phyloP scores from a whole-genome alignment of 2,329 filamentous ascomycete genomes.

The Fusarium nanum region DNA sequence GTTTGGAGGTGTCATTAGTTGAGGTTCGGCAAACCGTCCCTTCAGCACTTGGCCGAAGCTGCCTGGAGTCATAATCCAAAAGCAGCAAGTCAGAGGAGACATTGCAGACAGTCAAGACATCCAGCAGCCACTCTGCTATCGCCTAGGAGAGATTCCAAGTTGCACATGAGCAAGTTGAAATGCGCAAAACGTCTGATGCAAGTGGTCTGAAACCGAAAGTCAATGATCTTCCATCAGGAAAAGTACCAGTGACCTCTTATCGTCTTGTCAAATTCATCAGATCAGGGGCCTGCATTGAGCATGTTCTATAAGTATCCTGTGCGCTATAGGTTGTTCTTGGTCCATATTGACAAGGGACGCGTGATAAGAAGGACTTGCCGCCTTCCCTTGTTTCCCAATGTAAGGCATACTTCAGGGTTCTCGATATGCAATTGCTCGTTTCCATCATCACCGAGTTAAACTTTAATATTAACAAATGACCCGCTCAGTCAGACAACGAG shows the following conservation, averaged over 20 bases:
- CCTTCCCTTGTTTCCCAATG: not conserved
- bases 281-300: not conserved
- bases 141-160: not conserved
- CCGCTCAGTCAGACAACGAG: not conserved
- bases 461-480: not conserved
- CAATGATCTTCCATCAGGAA: not conserved
- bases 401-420: not conserved
- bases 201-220: not conserved
- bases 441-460: not conserved
- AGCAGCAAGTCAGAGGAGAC: not conserved
- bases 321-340: not conserved
- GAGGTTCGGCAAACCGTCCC: slow-evolving; percentile 8
- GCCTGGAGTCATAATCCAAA: not conserved
- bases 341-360: not conserved
- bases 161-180: not conserved
- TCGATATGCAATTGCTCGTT: not conserved
- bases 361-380: not conserved
- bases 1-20: slow-evolving; percentile 14
- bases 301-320: not conserved
- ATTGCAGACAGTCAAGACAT: not conserved
- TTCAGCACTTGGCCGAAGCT: slow-evolving; percentile 12
- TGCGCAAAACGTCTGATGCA: not conserved
- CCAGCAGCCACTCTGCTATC: not conserved
- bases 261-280: not conserved
- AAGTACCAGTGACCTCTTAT: not conserved